Evolutionary conservation across 2,329 filamentous ascomycete genomes (phyloP), one percentile per base, ranked within the genome.

Genomic region (Mycogone perniciosa): DNA sequence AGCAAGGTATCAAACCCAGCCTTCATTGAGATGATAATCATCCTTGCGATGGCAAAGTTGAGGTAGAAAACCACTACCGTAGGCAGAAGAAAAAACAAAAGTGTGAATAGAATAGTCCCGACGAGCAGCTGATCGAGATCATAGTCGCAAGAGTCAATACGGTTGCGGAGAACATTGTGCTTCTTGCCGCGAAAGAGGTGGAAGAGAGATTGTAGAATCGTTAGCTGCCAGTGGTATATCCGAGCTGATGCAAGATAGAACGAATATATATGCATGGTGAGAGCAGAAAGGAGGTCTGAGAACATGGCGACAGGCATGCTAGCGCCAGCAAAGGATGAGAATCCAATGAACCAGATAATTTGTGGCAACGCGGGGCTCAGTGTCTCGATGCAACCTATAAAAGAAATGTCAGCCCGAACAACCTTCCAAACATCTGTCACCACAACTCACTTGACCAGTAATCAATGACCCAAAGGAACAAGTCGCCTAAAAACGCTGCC

Each of bases 131-230:
- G 95, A 65, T 99, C 93, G 27, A 99, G 80, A 65, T 97, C 93
- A 71, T 99, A 99, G 71, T 97, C 93, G 75, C 93, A 99, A 43
- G 91, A 96, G 67, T 99, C 93, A 62, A 99, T 97, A 70, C 93
- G 90, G 64, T 96, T 96, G 55, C 95, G 87, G 26, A 99, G 80
- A 11, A 99, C 86, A 60, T 99, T 99, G 65, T 95, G 87, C 69
- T 99, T 99, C 74, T 96, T 97, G 52, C 93, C 95, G 31, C 92
- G 88, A 66, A 99, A 99, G 7, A 99, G 83, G 66, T 99, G 95
- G 69, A 99, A 99, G n/a, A 99, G 82, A 8, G 92, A 97, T 57
- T 92, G 85, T 57, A 99, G 86, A 56, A 99, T 97, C 4, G 88
- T 95, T 54, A 99, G 83, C 70, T 99, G 93, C 93, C 93, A 99